These are phyloP conservation scores for Typha latifolia DNA, from an alignment of 176 grass and related monocot species.

Conservation along the genomic window DNA sequence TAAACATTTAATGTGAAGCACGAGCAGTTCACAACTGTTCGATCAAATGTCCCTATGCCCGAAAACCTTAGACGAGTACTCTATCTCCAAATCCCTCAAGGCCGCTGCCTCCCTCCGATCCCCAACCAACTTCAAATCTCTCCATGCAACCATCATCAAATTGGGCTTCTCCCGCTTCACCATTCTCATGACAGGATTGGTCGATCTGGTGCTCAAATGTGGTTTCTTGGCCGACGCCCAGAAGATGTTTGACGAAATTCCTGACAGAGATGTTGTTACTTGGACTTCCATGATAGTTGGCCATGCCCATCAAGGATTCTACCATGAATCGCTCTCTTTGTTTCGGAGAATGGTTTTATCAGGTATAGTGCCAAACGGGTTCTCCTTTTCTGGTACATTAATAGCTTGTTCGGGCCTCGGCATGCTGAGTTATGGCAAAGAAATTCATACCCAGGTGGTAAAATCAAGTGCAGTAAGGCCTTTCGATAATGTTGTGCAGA, in stretches of 20 bases:
- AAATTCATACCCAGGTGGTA: constrained; percentile 42
- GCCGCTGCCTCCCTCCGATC: constrained; percentile 5
- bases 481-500: constrained; percentile 29
- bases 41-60: no score
- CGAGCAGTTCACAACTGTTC: no score
- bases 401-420: constrained; percentile 19
- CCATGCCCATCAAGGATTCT: background rate
- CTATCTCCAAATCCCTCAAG: constrained; percentile 30
- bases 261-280: background rate
- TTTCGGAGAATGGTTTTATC: background rate
- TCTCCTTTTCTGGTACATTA: constrained; percentile 40
- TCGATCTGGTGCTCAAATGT: background rate
- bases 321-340: background rate
- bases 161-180: constrained; percentile 28
- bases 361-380: background rate
- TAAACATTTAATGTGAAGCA: no score
- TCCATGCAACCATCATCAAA: constrained; percentile 32
- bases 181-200: background rate
- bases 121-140: constrained; percentile 1
- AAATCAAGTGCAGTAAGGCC: constrained; percentile 16
- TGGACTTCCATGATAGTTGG: background rate
- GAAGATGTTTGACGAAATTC: background rate
- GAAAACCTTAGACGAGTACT: constrained; percentile 13
- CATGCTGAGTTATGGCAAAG: constrained; percentile 25
- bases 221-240: background rate